A percentile compares a stretch with the other conserved stretches of the same genome.
Conservation (phyloP, 495 filamentous ascomycete genomes). For the Penicillium psychrofluorescens region DNA sequence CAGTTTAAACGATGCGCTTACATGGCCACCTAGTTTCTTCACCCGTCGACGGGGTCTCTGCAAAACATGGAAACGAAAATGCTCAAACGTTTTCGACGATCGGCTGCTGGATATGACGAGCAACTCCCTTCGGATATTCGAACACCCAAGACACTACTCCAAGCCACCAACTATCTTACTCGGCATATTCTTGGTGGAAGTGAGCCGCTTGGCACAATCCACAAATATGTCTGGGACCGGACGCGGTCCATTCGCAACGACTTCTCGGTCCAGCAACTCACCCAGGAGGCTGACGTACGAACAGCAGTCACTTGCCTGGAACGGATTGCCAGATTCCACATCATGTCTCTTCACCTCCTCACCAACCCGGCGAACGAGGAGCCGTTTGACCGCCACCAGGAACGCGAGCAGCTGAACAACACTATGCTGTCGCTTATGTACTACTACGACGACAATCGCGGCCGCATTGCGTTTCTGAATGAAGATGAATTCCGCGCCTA, state of each 20-base stretch:
- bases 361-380: conserved; percentile 56
- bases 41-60: conserved; percentile 27
- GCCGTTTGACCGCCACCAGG: conserved; percentile 81
- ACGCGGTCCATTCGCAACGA: conserved; percentile 89
- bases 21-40: conserved; percentile 20
- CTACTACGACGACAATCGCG: conserved; percentile 71
- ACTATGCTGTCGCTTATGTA: conserved; percentile 82
- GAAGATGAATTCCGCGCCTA: conserved; percentile 90
- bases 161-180: conserved; percentile 78
- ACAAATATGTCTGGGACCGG: conserved; percentile 91
- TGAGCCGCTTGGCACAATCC: conserved; percentile 57
- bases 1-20: conserved; percentile 6
- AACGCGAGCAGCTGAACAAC: conserved; percentile 86
- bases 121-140: conserved; percentile 90
- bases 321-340: conserved; percentile 85
- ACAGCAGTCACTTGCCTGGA: conserved; percentile 76
- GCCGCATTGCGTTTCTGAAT: conserved; percentile 50
- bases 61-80: conserved; percentile 49
- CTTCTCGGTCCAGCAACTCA: conserved; percentile 81
- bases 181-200: conserved; percentile 60
- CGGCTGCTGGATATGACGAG: conserved; percentile 86
- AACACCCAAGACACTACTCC: conserved; percentile 64
- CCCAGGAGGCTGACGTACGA: conserved; percentile 57
- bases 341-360: conserved; percentile 78
- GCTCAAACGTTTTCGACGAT: conserved; percentile 84